A percentile compares a stretch with the other conserved stretches of the same genome.
Evolutionary conservation across 2,329 filamentous ascomycete species (phyloP).

Genomic region (Scytalidium sp.): DNA sequence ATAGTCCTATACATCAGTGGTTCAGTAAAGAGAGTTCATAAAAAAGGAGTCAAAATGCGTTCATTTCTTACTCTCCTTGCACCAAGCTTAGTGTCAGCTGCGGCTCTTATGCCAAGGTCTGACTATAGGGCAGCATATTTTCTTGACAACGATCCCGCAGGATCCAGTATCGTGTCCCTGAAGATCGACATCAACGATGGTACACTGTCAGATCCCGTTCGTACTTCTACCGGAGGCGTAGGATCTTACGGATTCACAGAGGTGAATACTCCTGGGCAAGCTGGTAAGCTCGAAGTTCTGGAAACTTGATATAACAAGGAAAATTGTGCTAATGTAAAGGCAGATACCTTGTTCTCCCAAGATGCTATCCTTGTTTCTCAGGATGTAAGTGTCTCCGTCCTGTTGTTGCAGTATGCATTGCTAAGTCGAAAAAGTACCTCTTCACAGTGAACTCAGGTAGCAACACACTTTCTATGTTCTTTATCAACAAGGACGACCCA

Average conservation of each 20-base stretch:
- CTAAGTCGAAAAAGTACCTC: conserved; percentile 34
- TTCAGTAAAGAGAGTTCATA: neutral
- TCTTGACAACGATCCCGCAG: neutral
- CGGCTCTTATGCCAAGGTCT: neutral
- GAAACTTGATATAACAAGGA: neutral
- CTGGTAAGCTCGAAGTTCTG: conserved; percentile 2
- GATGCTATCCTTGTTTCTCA: neutral
- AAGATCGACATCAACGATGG: neutral
- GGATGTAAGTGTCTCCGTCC: conserved; percentile 4
- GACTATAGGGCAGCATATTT: neutral
- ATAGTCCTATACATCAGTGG: neutral
- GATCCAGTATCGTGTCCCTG: neutral
- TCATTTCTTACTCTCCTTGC: neutral
- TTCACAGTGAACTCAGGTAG: conserved; percentile 52
- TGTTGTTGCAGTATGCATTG: neutral
- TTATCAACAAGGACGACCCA: conserved; percentile 36
- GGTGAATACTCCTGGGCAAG: neutral
- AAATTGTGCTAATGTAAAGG: too few species aligned
- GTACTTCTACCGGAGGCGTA: neutral
- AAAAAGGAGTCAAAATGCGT: neutral
- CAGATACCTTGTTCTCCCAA: neutral
- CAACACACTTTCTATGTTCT: conserved; percentile 45
- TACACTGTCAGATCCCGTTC: neutral
- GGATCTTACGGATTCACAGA: neutral
- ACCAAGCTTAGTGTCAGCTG: neutral